Conservation (phyloP, 2,329 filamentous ascomycete genomes). For the Knoxdaviesia capensis region DNA sequence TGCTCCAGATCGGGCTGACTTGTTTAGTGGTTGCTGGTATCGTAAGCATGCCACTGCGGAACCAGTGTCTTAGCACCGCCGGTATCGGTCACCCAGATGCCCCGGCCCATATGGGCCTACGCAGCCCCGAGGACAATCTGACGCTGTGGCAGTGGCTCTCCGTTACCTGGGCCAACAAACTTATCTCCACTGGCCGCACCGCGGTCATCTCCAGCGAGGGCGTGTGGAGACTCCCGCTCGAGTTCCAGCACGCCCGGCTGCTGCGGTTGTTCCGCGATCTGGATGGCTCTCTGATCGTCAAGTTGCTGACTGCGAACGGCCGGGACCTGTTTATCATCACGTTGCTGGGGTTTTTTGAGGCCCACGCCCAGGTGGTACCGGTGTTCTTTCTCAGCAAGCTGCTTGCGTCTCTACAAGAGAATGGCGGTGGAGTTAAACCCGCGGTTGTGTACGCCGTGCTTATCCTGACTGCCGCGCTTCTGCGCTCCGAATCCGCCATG, state of each 20-base stretch:
- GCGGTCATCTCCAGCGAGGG: slow-evolving; percentile 57
- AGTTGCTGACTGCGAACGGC: slow-evolving; percentile 57
- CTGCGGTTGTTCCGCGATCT: slow-evolving; percentile 58
- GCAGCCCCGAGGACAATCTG: slow-evolving; percentile 59
- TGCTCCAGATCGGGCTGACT: slow-evolving; percentile 17
- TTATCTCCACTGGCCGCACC: slow-evolving; percentile 44
- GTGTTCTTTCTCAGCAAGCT: slow-evolving; percentile 56
- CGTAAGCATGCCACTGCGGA: slow-evolving; percentile 49
- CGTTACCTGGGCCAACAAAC: slow-evolving; percentile 61
- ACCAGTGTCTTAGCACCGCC: slow-evolving; percentile 28
- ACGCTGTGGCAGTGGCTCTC: slow-evolving; percentile 69
- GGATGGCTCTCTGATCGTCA: slow-evolving; percentile 47
- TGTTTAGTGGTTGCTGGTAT: slow-evolving; percentile 29
- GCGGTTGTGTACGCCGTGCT: slow-evolving; percentile 35
- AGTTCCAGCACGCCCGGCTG: slow-evolving; percentile 62
- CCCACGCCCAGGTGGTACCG: slow-evolving; percentile 30
- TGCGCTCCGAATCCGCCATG: slow-evolving; percentile 43
- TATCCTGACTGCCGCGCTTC: slow-evolving; percentile 37
- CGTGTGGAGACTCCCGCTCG: slow-evolving; percentile 60
- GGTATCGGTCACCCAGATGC: slow-evolving; percentile 36
- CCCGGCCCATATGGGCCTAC: slow-evolving; percentile 34
- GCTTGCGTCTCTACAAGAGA: slow-evolving; percentile 14
- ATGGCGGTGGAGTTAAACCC: not conserved
- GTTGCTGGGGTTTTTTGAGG: slow-evolving; percentile 41
- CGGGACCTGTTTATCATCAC: slow-evolving; percentile 56